Percentiles rank a stretch among this genome's conserved stretches.
Evolutionary conservation across 495 filamentous ascomycete genomes (phyloP).

Genomic region (Aspergillus ostianus): DNA sequence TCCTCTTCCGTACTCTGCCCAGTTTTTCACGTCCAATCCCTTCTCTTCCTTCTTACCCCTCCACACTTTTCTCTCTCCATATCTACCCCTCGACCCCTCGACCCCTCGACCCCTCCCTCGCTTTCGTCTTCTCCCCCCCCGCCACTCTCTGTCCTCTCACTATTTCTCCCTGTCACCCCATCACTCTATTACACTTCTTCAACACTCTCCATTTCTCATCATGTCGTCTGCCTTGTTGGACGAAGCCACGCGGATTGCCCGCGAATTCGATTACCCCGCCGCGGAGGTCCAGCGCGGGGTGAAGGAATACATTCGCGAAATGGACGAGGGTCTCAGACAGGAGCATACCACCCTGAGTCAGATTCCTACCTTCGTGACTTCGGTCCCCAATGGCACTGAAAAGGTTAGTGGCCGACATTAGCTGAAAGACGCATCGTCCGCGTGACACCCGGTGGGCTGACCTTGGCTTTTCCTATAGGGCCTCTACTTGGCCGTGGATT

Average conservation of each 20-base stretch:
- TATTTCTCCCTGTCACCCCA: conserved; percentile 8
- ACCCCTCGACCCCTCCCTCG: conserved; percentile 4
- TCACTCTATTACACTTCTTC: conserved; percentile 3
- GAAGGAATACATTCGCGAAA: conserved; percentile 79
- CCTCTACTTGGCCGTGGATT: conserved; percentile 91
- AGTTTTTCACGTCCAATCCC: neutral
- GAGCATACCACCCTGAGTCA: conserved; percentile 82
- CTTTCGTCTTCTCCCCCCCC: neutral
- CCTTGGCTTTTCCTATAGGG: conserved; percentile 54
- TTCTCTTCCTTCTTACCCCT: conserved; percentile 8
- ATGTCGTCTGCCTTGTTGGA: conserved; percentile 58
- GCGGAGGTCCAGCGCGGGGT: conserved; percentile 77
- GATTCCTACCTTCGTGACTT: conserved; percentile 95
- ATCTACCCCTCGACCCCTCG: conserved; percentile 2
- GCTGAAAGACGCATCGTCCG: conserved; percentile 7
- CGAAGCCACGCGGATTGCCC: conserved; percentile 74
- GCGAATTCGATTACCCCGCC: conserved; percentile 81
- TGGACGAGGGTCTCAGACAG: conserved; percentile 81
- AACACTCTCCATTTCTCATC: conserved; percentile 13
- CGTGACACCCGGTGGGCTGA: conserved; percentile 1
- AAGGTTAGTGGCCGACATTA: conserved; percentile 51
- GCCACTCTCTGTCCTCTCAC: conserved; percentile 2
- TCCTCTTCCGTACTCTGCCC: conserved; percentile 7
- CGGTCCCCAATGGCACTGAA: conserved; percentile 94
- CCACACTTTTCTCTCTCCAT: conserved; percentile 8